Percentiles rank a stretch among this genome's conserved stretches.
Evolutionary conservation across 768 basidiomycete species (phyloP).

Genomic region (Rhizopogon vinicolor): DNA sequence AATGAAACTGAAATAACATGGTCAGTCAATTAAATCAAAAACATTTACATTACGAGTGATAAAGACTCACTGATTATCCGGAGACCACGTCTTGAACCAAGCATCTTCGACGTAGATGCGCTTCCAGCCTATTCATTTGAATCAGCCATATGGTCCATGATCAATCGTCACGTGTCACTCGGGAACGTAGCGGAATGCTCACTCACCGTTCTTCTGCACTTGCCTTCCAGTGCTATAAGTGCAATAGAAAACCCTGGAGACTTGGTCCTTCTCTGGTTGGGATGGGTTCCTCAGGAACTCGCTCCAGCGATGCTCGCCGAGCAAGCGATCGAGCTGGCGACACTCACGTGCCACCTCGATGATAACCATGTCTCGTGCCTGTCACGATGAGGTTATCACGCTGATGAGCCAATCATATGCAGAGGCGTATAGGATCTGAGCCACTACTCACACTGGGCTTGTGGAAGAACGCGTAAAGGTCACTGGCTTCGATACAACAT

Average conservation of each 20-base stretch:
- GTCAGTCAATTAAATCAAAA: background rate
- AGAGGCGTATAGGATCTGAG: background rate
- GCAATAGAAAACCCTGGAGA: slow-evolving; percentile 37
- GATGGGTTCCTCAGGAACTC: slow-evolving; percentile 31
- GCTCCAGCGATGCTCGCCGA: slow-evolving; percentile 41
- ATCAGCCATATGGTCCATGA: background rate
- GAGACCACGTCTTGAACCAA: slow-evolving; percentile 34
- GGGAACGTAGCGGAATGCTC: background rate
- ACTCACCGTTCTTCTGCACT: slow-evolving; percentile 43
- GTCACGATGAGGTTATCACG: background rate
- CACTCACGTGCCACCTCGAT: slow-evolving; percentile 35
- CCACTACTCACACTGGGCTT: slow-evolving; percentile 37
- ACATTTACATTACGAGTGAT: background rate
- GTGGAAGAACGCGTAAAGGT: slow-evolving; percentile 37
- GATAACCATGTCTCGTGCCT: slow-evolving; percentile 43
- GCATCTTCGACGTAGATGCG: slow-evolving; percentile 37
- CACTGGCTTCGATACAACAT: slow-evolving; percentile 29
- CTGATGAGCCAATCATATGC: background rate
- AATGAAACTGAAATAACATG: slow-evolving; percentile 18
- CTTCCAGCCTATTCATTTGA: slow-evolving; percentile 38
- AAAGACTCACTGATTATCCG: slow-evolving; percentile 19
- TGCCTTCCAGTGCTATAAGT: slow-evolving; percentile 30
- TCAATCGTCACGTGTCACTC: background rate
- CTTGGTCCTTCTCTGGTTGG: slow-evolving; percentile 21
- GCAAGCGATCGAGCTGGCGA: slow-evolving; percentile 26